These are phyloP conservation scores for Cercospora citrullina DNA, from an alignment of 2,329 filamentous ascomycete genomes.

Conservation along the genomic window DNA sequence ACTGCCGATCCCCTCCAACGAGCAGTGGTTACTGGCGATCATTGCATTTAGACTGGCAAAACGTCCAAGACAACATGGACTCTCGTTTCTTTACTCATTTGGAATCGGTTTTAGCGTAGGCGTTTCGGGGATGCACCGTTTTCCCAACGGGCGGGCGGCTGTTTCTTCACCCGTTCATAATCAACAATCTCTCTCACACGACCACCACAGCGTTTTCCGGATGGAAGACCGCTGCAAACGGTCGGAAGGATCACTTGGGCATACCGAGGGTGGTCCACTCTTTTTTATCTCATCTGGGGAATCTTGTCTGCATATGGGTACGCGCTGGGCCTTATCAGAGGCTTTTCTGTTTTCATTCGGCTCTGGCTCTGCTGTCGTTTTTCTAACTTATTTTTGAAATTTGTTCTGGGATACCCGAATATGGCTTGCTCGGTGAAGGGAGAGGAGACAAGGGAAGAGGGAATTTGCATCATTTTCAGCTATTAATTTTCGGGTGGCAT, in stretches of 20 bases:
- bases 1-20: neutral
- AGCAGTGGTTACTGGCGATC: neutral
- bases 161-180: neutral
- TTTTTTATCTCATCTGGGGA: neutral
- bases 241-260: neutral
- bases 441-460: neutral
- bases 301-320: neutral
- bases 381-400: neutral
- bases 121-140: neutral
- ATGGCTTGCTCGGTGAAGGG: neutral
- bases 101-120: neutral
- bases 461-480: neutral
- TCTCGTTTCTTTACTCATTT: neutral
- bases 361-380: neutral
- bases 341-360: neutral
- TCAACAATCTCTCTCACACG: neutral
- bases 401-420: neutral
- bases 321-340: neutral
- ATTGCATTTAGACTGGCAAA: neutral
- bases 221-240: neutral
- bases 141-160: neutral
- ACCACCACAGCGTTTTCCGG: neutral
- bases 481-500: neutral
- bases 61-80: neutral
- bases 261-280: neutral